Evolutionary conservation across 2,329 filamentous ascomycete species (phyloP).

Genomic region (Colletotrichum endophyticum): DNA sequence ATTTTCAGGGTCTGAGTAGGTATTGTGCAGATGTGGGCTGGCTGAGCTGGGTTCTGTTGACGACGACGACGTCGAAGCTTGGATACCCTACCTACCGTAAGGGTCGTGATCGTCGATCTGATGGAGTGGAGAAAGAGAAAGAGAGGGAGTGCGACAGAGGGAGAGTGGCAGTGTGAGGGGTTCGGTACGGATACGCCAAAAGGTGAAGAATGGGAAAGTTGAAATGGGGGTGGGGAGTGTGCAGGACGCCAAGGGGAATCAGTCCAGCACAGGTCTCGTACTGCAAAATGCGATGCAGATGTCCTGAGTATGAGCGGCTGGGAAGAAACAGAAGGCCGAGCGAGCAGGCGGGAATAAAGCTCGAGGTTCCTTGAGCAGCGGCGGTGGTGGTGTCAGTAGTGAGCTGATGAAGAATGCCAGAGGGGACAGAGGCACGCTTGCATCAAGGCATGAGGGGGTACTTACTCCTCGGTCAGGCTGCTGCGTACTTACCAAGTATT

Average conservation of each 20-base stretch:
- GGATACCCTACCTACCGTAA: not conserved
- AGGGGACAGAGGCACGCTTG: not conserved
- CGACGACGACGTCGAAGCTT: not conserved
- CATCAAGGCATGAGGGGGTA: not conserved
- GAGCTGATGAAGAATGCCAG: not conserved
- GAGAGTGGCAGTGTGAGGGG: not conserved
- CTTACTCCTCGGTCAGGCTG: not conserved
- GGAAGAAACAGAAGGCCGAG: not conserved
- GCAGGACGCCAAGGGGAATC: not conserved
- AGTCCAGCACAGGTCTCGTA: not conserved
- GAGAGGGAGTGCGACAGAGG: not conserved
- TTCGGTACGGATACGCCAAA: not conserved
- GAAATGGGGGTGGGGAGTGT: not conserved
- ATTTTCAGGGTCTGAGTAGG: slow-evolving; percentile 4
- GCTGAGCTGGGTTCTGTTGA: not conserved
- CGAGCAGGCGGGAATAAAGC: not conserved
- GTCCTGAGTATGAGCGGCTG: not conserved
- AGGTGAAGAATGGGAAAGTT: slow-evolving; percentile 3
- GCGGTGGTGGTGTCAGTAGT: not conserved
- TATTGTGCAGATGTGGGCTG: not conserved
- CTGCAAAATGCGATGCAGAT: not conserved
- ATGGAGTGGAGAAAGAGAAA: not conserved
- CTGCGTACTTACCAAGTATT: not conserved
- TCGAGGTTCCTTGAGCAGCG: not conserved
- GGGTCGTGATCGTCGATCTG: slow-evolving; percentile 17